phyloP scores from a whole-genome alignment of 371 early-diverging fungal genomes.

The Syncephalis fuscata region DNA sequence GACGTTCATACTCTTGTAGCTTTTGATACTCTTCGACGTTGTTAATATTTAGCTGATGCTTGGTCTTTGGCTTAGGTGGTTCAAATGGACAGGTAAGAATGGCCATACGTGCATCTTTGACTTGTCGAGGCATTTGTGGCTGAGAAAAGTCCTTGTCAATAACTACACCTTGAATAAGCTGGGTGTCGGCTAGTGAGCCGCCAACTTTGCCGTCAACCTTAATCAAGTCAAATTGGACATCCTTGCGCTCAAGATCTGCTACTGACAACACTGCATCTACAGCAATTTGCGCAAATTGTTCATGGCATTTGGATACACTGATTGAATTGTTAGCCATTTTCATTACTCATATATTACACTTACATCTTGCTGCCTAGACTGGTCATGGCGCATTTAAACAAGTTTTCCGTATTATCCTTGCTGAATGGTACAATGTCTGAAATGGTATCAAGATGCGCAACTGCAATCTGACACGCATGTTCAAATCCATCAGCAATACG shows the following conservation, averaged over 20 bases:
- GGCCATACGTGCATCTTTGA: slow-evolving; percentile 94
- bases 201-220: slow-evolving; percentile 98
- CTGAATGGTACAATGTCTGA: slow-evolving; percentile 82
- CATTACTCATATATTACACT: slow-evolving; percentile 6
- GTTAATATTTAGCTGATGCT: slow-evolving; percentile 98
- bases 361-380: slow-evolving; percentile 97
- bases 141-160: slow-evolving; percentile 99
- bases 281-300: slow-evolving; percentile 93
- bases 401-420: slow-evolving; percentile 62
- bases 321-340: background rate
- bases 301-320: slow-evolving; percentile 94
- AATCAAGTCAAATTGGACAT: slow-evolving; percentile 99
- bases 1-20: slow-evolving; percentile 89
- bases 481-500: slow-evolving; percentile 99
- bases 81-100: slow-evolving; percentile 99
- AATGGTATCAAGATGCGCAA: slow-evolving; percentile 78
- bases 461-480: slow-evolving; percentile 86
- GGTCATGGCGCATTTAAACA: slow-evolving; percentile 96
- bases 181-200: slow-evolving; percentile 84
- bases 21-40: slow-evolving; percentile 96
- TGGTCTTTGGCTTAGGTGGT: slow-evolving; percentile 99
- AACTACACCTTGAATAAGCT: slow-evolving; percentile 94
- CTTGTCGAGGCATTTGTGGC: slow-evolving; percentile 98
- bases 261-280: slow-evolving; percentile 97
- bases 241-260: slow-evolving; percentile 95